Evolutionary conservation across 805 yeast genomes (phyloP).

Genomic region (Sugiyamaella smithiae): DNA sequence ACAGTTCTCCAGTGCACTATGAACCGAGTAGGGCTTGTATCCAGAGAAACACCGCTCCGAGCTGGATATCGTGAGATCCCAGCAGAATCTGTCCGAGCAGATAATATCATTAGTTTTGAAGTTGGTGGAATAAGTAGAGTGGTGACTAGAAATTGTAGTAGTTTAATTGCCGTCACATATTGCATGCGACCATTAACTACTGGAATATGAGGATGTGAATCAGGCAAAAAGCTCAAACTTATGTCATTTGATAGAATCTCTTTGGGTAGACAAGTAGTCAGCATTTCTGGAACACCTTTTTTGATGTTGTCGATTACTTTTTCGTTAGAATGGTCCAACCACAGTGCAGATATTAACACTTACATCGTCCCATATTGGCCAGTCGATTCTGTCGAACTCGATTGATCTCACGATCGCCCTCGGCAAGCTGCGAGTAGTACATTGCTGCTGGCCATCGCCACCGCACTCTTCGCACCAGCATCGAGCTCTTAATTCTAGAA

Average conservation of each 20-base stretch:
- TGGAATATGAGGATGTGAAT: constrained; percentile 27
- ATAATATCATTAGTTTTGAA: constrained; percentile 27
- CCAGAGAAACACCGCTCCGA: not conserved
- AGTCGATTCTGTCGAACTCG: constrained; percentile 23
- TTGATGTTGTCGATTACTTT: constrained; percentile 26
- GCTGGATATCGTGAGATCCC: not conserved
- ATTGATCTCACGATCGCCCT: constrained; percentile 9
- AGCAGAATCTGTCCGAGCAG: constrained; percentile 14
- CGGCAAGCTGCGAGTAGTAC: not conserved
- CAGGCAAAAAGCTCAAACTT: constrained; percentile 31
- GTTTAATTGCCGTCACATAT: constrained; percentile 28
- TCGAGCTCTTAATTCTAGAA: too few species aligned
- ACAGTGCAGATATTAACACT: not conserved
- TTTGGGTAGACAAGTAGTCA: constrained; percentile 27
- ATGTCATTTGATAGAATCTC: constrained; percentile 30
- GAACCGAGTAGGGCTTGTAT: constrained; percentile 9
- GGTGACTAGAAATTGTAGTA: constrained; percentile 30
- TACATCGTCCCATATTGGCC: constrained; percentile 31
- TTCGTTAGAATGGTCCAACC: not conserved
- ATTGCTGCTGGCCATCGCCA: not conserved
- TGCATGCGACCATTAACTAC: constrained; percentile 29
- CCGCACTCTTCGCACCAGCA: constrained; percentile 3
- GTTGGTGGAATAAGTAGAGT: constrained; percentile 31
- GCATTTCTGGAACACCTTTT: constrained; percentile 28
- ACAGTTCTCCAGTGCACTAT: constrained; percentile 19